Base-by-base conservation (phyloP, 202 grass and related monocot genomes). In the Schoenoplectus tabernaemontani region DNA sequence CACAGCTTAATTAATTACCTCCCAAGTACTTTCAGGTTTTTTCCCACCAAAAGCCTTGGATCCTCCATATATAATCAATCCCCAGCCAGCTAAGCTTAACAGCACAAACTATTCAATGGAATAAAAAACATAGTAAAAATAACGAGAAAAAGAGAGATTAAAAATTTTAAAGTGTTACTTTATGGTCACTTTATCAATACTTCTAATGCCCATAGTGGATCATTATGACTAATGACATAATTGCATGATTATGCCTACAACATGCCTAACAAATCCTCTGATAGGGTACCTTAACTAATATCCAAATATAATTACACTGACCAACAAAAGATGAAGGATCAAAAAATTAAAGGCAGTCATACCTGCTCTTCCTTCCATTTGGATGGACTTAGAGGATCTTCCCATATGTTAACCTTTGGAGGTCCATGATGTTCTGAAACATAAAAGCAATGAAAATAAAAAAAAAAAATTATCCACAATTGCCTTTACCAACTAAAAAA, bases 361-460 rank as follows among this genome's bases (percentile, higher is more conserved):
- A 93, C 93, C 30, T 93, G 93, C 61, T 97, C 93, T 68, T 97
- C 93, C 87, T 97, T 93, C 93, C 93, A 97, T 47, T 86, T 97
- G 41, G 81, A 88, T 1, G 93, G 88, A 64, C 89, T 82, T 64
- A 88, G 11, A 59, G 93, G 93, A 54, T 93, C 91, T n/a, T 93
- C 44, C 93, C 93, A 97, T 43, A 97, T 23, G 77, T 89, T 83
- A 70, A 97, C 87, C 76, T 84, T 97, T 1, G 72, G 56, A 32
- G 93, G 74, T 12, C 80, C 90, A 82, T 97, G 90, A 74, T 84
- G 82, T 38, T 93, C 93, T 97, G 64, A 15, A 38, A 80, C 82
- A 24, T 37, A 85, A 13, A 82, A 62, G 6, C 67, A 82, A 13
- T 66, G 67, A 86, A 17, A 20, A 32, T 82, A 80, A 63, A 85